Evolutionary conservation across 495 filamentous ascomycete species (phyloP).

Genomic region (Venustampulla echinocandica): DNA sequence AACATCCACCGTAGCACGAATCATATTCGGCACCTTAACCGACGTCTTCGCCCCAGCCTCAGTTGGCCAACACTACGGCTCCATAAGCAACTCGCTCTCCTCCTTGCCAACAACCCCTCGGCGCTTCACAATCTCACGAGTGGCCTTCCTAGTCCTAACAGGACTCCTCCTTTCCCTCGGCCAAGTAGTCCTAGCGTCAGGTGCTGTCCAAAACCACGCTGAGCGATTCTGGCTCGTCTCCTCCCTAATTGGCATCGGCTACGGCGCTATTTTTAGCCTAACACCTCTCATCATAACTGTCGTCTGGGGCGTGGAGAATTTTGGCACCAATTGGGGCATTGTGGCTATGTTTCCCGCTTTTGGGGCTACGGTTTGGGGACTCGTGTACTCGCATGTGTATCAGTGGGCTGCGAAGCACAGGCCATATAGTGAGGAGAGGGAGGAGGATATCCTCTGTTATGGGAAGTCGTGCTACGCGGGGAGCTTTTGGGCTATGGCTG

Average conservation of each 20-base stretch:
- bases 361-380: conserved; percentile 78
- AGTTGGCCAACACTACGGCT: conserved; percentile 24
- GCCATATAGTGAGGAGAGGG: conserved; percentile 18
- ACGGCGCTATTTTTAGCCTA: conserved; percentile 84
- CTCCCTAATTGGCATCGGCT: conserved; percentile 74
- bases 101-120: conserved; percentile 20
- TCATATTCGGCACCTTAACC: conserved; percentile 75
- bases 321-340: conserved; percentile 96
- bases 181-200: conserved; percentile 64
- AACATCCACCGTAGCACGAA: conserved; percentile 80
- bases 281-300: conserved; percentile 85
- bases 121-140: conserved; percentile 58
- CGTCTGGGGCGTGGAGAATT: conserved; percentile 97
- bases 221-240: conserved; percentile 73
- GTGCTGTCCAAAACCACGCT: conserved; percentile 54
- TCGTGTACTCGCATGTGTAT: conserved; percentile 75
- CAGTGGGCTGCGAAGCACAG: conserved; percentile 46
- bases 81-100: conserved; percentile 17
- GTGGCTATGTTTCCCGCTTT: conserved; percentile 81
- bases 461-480: conserved; percentile 69
- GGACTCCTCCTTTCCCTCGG: conserved; percentile 69
- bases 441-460: conserved; percentile 52
- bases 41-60: conserved; percentile 75
- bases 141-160: conserved; percentile 68
- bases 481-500: conserved; percentile 73